A percentile compares a stretch with the other conserved stretches of the same genome.
Conservation (phyloP, 441 rosid genomes). For the Populus tomentosa region DNA sequence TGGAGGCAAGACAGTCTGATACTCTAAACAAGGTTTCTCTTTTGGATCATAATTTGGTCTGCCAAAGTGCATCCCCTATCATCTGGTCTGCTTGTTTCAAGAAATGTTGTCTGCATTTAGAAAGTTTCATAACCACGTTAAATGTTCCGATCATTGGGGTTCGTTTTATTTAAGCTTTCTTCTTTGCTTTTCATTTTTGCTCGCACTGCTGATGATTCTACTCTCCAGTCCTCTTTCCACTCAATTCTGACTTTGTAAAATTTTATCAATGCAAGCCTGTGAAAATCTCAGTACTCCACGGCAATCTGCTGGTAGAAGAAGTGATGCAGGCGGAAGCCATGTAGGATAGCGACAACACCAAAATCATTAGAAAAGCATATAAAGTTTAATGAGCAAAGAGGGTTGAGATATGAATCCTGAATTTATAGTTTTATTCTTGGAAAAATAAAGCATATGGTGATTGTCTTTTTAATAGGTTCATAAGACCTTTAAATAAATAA, state of each 20-base stretch:
- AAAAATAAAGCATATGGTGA: too few relatives aligned
- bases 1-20: neutral
- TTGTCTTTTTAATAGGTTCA: too few relatives aligned
- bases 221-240: neutral
- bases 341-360: too few relatives aligned
- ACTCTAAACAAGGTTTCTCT: neutral
- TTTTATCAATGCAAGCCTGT: neutral
- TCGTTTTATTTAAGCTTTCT: neutral
- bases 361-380: too few relatives aligned
- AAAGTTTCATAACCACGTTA: neutral
- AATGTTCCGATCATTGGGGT: neutral
- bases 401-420: too few relatives aligned
- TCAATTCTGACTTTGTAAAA: neutral
- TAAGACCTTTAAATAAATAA: rapidly evolving
- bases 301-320: neutral
- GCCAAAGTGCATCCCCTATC: neutral
- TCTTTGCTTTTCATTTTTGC: neutral
- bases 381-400: too few relatives aligned
- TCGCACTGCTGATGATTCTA: neutral
- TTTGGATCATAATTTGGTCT: neutral
- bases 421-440: too few relatives aligned
- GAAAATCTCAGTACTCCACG: neutral
- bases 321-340: too few relatives aligned
- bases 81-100: neutral
- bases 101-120: too few relatives aligned